These are phyloP conservation scores for Vanrija humicola DNA, from an alignment of 1,284 basidiomycete species.

Conservation along the genomic window DNA sequence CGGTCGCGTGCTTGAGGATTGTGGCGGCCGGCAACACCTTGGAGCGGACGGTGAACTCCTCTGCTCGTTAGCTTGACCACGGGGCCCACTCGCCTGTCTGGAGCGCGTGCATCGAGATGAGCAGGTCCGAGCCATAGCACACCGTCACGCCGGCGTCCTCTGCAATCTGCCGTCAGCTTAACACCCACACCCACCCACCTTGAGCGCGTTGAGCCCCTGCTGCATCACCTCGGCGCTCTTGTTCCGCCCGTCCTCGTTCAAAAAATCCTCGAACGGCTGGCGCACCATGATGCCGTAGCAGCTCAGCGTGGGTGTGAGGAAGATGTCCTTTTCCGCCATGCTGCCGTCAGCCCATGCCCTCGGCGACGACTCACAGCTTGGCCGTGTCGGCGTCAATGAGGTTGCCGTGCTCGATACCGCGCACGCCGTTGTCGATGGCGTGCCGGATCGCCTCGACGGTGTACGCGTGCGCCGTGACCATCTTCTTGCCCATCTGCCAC, in stretches of 20 bases:
- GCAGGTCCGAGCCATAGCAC: constrained; percentile 29
- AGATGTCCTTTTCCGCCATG: constrained; percentile 50
- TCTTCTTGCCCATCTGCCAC: constrained; percentile 46
- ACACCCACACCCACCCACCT: neutral
- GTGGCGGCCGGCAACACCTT: constrained; percentile 46
- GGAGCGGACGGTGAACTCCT: constrained; percentile 50
- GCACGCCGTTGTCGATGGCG: constrained; percentile 36
- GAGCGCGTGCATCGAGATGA: constrained; percentile 24
- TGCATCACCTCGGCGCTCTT: neutral
- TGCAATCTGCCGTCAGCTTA: constrained; percentile 11
- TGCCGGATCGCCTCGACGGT: constrained; percentile 33
- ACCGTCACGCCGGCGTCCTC: constrained; percentile 31
- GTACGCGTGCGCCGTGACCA: constrained; percentile 37
- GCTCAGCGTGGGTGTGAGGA: constrained; percentile 52
- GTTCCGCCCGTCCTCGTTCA: neutral
- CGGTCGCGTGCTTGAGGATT: constrained; percentile 53
- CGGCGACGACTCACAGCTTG: constrained; percentile 1
- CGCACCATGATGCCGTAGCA: too few relatives aligned
- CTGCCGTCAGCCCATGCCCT: too few relatives aligned
- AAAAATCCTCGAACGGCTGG: too few relatives aligned
- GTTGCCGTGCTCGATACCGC: constrained; percentile 55
- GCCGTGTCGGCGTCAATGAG: constrained; percentile 39
- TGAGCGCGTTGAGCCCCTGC: neutral
- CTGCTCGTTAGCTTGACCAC: too few relatives aligned
- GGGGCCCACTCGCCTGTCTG: constrained; percentile 13